Conservation (phyloP, 176 grass and related monocot genomes). For the Lolium perenne region DNA sequence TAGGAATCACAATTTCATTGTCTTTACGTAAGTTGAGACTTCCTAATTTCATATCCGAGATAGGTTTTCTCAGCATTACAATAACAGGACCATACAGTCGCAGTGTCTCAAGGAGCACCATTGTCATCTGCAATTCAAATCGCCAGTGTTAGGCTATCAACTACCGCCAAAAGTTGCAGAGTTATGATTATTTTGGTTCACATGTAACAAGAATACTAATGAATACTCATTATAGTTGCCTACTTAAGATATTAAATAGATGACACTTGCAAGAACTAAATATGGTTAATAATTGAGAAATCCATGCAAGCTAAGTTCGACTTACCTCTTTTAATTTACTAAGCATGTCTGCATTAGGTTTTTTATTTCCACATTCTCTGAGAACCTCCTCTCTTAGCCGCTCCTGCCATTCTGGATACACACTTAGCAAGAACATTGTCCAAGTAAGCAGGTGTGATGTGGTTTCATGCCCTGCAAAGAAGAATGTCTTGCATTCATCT, state of each 20-base stretch:
- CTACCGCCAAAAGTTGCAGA: not conserved
- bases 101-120: too few relatives aligned
- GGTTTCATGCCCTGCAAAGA: constrained; percentile 3
- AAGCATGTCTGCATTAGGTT: not conserved
- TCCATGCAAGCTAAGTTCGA: not conserved
- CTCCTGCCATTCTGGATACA: constrained; percentile 4
- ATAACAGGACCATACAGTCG: too few relatives aligned
- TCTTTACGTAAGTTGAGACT: too few relatives aligned
- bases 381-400: not conserved
- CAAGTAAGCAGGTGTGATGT: not conserved
- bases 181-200: not conserved
- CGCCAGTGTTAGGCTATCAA: not conserved
- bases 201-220: not conserved
- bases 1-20: too few relatives aligned
- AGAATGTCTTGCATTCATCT: not conserved
- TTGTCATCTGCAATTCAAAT: too few relatives aligned
- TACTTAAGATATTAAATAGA: not conserved
- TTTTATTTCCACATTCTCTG: not conserved
- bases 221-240: not conserved
- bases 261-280: not conserved
- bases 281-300: not conserved
- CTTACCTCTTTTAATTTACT: constrained; percentile 7
- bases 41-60: too few relatives aligned
- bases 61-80: too few relatives aligned
- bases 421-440: not conserved